Evolutionary conservation across 1,284 basidiomycete species (phyloP).

Genomic region (Sanghuangporus weigelae): DNA sequence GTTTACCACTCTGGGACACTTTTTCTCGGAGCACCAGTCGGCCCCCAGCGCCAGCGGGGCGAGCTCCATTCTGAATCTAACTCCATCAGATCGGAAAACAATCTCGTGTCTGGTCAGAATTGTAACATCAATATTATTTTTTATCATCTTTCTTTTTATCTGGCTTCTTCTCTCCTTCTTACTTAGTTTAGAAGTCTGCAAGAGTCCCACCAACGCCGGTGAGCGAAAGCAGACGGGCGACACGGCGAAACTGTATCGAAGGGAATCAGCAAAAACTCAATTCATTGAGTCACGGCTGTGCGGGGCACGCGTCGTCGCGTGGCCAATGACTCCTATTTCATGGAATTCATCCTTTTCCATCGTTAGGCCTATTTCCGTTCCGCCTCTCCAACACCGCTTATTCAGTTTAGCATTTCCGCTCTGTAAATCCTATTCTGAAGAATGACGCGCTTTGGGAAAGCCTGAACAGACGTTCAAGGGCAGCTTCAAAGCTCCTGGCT

Average conservation of each 20-base stretch:
- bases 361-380: not conserved
- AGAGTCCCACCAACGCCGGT: not conserved
- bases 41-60: not conserved
- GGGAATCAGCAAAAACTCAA: not conserved
- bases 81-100: not conserved
- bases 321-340: not conserved
- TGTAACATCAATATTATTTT: not conserved
- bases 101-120: not conserved
- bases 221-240: not conserved
- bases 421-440: no score
- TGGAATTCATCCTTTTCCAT: no score
- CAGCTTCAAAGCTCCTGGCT: no score
- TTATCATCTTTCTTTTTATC: not conserved
- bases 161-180: not conserved
- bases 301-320: slow-evolving; percentile 8
- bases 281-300: not conserved
- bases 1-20: not conserved
- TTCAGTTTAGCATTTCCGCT: not conserved
- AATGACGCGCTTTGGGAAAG: no score
- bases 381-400: not conserved
- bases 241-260: slow-evolving; percentile 17
- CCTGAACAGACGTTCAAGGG: no score
- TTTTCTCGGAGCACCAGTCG: not conserved
- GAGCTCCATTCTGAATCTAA: not conserved
- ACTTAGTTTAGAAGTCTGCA: not conserved